Conservation (phyloP, 2,329 filamentous ascomycete genomes). For the Alternaria metachromatica region DNA sequence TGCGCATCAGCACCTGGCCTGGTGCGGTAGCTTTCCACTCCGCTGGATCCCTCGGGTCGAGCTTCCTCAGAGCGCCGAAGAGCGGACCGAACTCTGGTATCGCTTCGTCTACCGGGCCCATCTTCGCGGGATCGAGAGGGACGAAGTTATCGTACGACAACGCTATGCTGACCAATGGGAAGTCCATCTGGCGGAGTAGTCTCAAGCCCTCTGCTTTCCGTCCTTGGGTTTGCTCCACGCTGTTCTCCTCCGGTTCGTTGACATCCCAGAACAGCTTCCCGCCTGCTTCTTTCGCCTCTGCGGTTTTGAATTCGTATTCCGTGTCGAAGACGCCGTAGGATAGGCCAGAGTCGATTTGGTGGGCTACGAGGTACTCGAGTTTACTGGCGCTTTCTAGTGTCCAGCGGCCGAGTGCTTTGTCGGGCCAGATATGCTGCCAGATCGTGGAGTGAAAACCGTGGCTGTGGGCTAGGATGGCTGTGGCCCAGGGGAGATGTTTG, state of each 20-base stretch:
- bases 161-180: constrained; percentile 49
- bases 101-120: constrained; percentile 26
- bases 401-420: constrained; percentile 21
- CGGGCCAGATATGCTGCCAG: constrained; percentile 37
- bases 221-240: constrained; percentile 23
- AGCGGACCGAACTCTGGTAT: constrained; percentile 34
- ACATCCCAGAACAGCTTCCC: constrained; percentile 39
- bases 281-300: constrained; percentile 33
- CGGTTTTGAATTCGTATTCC: constrained; percentile 45
- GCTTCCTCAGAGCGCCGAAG: constrained; percentile 28
- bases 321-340: constrained; percentile 51
- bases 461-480: constrained; percentile 40
- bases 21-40: constrained; percentile 37
- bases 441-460: constrained; percentile 41
- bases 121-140: constrained; percentile 30
- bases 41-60: constrained; percentile 31
- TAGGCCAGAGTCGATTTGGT: constrained; percentile 45
- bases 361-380: constrained; percentile 37
- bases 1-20: constrained; percentile 45
- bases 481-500: constrained; percentile 36
- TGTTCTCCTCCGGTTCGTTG: constrained; percentile 8
- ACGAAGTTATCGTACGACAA: constrained; percentile 44
- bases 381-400: constrained; percentile 9
- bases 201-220: constrained; percentile 26
- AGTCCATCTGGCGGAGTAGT: constrained; percentile 48